Base-by-base conservation (phyloP, 2,329 filamentous ascomycete species). In the Capronia coronata region DNA sequence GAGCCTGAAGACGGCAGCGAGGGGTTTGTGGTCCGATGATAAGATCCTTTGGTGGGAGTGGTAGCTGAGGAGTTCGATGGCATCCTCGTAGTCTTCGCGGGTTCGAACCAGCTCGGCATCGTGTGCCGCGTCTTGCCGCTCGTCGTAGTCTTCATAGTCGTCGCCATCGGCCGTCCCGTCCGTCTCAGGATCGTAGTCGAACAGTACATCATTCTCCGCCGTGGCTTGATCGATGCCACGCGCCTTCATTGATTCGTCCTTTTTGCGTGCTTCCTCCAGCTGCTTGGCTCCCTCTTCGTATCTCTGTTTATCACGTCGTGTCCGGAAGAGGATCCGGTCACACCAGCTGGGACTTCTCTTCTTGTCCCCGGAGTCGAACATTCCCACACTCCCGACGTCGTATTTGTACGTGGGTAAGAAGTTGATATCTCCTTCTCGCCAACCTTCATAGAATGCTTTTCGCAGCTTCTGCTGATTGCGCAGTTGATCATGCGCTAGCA, bases 371-470 rank as follows among this genome's bases (percentile, higher is more conserved):
- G 90, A 88, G 68, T 98, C 94, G 64, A 96, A 98, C 23, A 89
- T 78, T 1, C 87, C 87, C 25, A 95, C 80, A 23, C 86, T 94
- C n/a, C 93, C 93, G 22, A 95, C 76, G 62, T 98, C 94, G 60
- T 98, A 98, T 67, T 98, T 98, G 68, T 98, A 98, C 0, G 93
- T 94, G 1, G 93, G 93, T 13, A 97, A 66, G 62, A 98, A 98
- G 1, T 80, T 80, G 48, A 98, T 90, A 0, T 81, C 75, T 0
- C 90, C 93, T 72, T 98, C 93, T 43, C 78, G 77, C 90, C 93
- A 98, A 1, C 90, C 91, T 54, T 95, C 87, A 52, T 94, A 80
- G 55, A 98, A 94, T 0, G 83, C 82, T 63, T 86, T 93, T n/a
- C 80, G 78, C 32, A 80, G 71, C 57, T 77, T 80, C 59, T 94